These are phyloP conservation scores for Skeletonema potamos DNA, from an alignment of 108 stramenopile genomes.

Conservation along the genomic window DNA sequence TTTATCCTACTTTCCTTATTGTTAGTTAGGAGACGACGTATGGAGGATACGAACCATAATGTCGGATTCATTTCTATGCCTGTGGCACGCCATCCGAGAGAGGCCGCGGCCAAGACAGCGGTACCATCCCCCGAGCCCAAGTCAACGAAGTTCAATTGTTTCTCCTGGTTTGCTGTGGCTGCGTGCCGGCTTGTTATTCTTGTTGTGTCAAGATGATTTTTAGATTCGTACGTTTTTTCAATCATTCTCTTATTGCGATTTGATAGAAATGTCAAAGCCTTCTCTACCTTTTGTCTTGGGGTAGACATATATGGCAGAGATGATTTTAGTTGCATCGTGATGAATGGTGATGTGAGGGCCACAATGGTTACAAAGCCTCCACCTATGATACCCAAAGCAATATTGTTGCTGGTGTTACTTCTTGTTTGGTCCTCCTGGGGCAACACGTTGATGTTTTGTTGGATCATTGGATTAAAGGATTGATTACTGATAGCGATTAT, in stretches of 20 bases:
- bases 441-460: neutral
- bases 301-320: slow-evolving; percentile 81
- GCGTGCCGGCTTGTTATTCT: neutral
- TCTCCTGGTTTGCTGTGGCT: neutral
- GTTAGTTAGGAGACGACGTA: slow-evolving; percentile 52
- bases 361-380: slow-evolving; percentile 46
- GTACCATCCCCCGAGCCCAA: slow-evolving; percentile 78
- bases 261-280: slow-evolving; percentile 52
- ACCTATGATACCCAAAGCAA: slow-evolving; percentile 28
- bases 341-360: slow-evolving; percentile 69
- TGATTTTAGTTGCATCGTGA: slow-evolving; percentile 52
- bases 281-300: slow-evolving; percentile 62
- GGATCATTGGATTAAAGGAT: neutral
- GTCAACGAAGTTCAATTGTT: slow-evolving; percentile 54
- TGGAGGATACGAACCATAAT: slow-evolving; percentile 57
- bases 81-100: slow-evolving; percentile 45
- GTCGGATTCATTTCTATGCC: slow-evolving; percentile 81
- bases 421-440: neutral
- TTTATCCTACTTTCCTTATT: slow-evolving; percentile 12
- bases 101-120: slow-evolving; percentile 63
- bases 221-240: slow-evolving; percentile 2
- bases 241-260: neutral
- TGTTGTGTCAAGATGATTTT: neutral
- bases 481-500: too few species aligned
- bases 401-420: slow-evolving; percentile 4